Conservation (phyloP, 176 grass and related monocot species). For the Elymus sibiricus region DNA sequence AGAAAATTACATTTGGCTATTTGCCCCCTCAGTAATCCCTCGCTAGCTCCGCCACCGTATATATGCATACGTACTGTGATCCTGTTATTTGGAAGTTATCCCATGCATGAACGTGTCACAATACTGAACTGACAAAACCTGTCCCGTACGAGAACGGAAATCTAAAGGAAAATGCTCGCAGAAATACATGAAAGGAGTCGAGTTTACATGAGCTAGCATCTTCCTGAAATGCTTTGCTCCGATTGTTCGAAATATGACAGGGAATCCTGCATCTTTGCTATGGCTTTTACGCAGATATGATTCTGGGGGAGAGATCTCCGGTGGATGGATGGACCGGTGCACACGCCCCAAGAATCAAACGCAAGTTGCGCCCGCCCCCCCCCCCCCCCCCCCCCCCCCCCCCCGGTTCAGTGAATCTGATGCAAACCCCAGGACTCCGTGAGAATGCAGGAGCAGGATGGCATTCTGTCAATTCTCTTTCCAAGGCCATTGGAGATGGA, state of each 20-base stretch:
- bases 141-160: not conserved
- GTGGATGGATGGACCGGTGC: not conserved
- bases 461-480: conserved; percentile 30
- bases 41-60: too few relatives aligned
- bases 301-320: conserved; percentile 34
- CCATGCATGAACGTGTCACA: too few relatives aligned
- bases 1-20: too few relatives aligned
- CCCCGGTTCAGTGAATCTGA: conserved; percentile 3
- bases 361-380: conserved; percentile 27
- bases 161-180: conserved; percentile 4
- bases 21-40: too few relatives aligned
- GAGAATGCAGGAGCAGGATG: conserved; percentile 24
- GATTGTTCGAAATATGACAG: conserved; percentile 34
- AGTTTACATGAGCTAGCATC: conserved; percentile 3
- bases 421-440: not conserved
- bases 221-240: conserved; percentile 13
- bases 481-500: conserved; percentile 50
- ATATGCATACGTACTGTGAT: too few relatives aligned
- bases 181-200: conserved; percentile 2
- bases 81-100: too few relatives aligned
- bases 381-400: not conserved
- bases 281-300: conserved; percentile 40
- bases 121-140: not conserved
- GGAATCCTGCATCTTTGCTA: conserved; percentile 40
- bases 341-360: conserved; percentile 19